phyloP scores from a whole-genome alignment of 805 yeast species.

The Blastobotrys attinorum region DNA sequence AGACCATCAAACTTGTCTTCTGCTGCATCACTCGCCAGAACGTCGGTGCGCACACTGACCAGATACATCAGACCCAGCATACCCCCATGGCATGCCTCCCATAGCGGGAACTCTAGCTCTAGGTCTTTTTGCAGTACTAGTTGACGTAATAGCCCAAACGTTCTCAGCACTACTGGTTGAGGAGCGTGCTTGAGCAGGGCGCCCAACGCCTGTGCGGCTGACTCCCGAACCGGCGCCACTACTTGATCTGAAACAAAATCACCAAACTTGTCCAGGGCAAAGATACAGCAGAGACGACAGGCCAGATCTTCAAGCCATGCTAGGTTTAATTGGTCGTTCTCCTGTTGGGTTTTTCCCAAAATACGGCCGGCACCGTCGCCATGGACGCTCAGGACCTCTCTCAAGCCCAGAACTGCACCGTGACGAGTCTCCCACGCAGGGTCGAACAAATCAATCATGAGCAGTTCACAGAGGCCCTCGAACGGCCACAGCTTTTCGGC shows the following conservation, averaged over 20 bases:
- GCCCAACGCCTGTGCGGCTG: conserved; percentile 90
- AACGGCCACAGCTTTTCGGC: conserved; percentile 85
- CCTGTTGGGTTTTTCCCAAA: conserved; percentile 48
- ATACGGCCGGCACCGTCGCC: conserved; percentile 83
- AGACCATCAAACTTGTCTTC: conserved; percentile 56
- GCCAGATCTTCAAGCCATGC: conserved; percentile 80
- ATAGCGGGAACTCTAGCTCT: conserved; percentile 48
- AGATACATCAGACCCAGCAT: conserved; percentile 87
- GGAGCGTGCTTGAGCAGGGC: conserved; percentile 75
- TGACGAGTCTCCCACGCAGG: conserved; percentile 94
- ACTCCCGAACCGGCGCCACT: conserved; percentile 96
- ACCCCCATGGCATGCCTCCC: conserved; percentile 99
- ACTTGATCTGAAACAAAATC: conserved; percentile 97
- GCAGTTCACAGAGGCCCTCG: conserved; percentile 81
- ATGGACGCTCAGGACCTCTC: conserved; percentile 78
- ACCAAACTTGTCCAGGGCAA: conserved; percentile 91
- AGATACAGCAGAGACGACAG: conserved; percentile 73
- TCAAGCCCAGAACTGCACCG: conserved; percentile 86
- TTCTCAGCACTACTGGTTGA: conserved; percentile 46
- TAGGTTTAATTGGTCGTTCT: conserved; percentile 58
- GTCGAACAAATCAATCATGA: conserved; percentile 70
- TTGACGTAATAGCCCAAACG: conserved; percentile 57
- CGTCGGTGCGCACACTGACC: conserved; percentile 79
- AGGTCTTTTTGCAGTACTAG: conserved; percentile 56
- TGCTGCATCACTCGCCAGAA: conserved; percentile 53